Conservation (phyloP, 2,329 filamentous ascomycete species). For the Trichoderma atroviride region DNA sequence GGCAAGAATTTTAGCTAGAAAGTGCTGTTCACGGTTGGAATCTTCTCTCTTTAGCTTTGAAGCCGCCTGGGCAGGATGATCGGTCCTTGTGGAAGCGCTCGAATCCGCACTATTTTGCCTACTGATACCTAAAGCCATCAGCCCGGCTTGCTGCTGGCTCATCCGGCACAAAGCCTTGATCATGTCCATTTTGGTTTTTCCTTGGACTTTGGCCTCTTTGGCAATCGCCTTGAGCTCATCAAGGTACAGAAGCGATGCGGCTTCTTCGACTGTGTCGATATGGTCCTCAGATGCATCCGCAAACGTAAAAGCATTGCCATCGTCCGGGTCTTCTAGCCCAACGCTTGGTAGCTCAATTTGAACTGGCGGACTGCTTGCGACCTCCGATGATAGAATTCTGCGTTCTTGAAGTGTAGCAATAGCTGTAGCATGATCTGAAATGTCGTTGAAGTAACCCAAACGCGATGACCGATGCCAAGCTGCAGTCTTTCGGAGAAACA, state of each 20-base stretch:
- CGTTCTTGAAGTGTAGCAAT: slow-evolving; percentile 64
- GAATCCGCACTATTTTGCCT: slow-evolving; percentile 65
- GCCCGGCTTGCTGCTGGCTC: slow-evolving; percentile 73
- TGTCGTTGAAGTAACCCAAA: slow-evolving; percentile 80
- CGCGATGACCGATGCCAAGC: slow-evolving; percentile 84
- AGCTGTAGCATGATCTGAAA: slow-evolving; percentile 70
- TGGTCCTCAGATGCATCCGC: slow-evolving; percentile 74
- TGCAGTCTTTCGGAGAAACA: slow-evolving; percentile 90
- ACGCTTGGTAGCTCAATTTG: slow-evolving; percentile 36
- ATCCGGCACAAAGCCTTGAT: slow-evolving; percentile 71
- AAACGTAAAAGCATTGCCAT: slow-evolving; percentile 70
- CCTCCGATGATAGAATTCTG: slow-evolving; percentile 55
- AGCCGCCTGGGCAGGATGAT: slow-evolving; percentile 35
- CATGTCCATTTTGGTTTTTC: slow-evolving; percentile 84
- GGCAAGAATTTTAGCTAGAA: slow-evolving; percentile 73
- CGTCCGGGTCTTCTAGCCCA: slow-evolving; percentile 46
- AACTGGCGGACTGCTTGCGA: slow-evolving; percentile 22
- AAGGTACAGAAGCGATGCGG: slow-evolving; percentile 76
- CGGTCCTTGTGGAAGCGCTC: slow-evolving; percentile 48
- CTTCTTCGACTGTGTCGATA: slow-evolving; percentile 80
- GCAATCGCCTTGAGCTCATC: slow-evolving; percentile 85
- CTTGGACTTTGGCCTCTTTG: slow-evolving; percentile 83
- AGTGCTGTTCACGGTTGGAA: slow-evolving; percentile 72
- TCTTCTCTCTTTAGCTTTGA: slow-evolving; percentile 35
- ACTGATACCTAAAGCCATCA: slow-evolving; percentile 70